phyloP scores from a whole-genome alignment of 306 rosid species.

The Hylodesmum podocarpum region DNA sequence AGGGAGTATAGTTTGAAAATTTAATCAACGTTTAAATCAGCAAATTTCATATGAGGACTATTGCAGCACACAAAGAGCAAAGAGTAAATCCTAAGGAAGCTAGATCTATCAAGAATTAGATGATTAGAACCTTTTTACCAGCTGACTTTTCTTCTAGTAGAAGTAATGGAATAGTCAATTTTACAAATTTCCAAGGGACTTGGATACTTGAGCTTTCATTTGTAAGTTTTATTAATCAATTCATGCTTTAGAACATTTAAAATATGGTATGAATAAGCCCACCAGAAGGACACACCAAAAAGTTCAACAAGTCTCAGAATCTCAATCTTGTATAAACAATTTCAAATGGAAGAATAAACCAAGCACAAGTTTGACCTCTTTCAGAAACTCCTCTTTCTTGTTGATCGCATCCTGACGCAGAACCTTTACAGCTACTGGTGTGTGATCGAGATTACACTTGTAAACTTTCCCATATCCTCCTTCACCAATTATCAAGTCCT shows the following conservation, averaged over 20 bases:
- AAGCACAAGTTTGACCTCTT: conserved; percentile 59
- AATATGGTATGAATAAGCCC: conserved; percentile 23
- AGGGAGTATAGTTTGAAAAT: conserved; percentile 6
- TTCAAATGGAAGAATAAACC: conserved; percentile 25
- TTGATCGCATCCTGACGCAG: conserved; percentile 49
- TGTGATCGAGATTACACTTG: conserved; percentile 86
- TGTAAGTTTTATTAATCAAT: conserved; percentile 11
- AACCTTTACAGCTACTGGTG: conserved; percentile 89
- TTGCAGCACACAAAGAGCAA: conserved; percentile 1
- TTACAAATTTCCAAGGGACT: not conserved
- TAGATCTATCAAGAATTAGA: conserved; percentile 14
- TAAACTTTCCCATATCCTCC: conserved; percentile 98
- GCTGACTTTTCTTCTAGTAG: not conserved
- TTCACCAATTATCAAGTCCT: conserved; percentile 70
- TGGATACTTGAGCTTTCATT: conserved; percentile 16
- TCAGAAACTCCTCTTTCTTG: conserved; percentile 84
- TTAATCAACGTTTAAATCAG: conserved; percentile 7
- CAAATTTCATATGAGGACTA: conserved; percentile 8
- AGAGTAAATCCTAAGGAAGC: not conserved
- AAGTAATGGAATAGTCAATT: not conserved
- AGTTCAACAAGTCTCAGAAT: conserved; percentile 30
- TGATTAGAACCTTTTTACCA: conserved; percentile 9
- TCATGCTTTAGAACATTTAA: conserved; percentile 6
- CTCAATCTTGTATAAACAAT: conserved; percentile 13
- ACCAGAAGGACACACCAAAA: conserved; percentile 5